Evolutionary conservation across 2,329 filamentous ascomycete genomes (phyloP), one percentile per base, ranked within the genome.

Genomic region (Claviceps cyperi): DNA sequence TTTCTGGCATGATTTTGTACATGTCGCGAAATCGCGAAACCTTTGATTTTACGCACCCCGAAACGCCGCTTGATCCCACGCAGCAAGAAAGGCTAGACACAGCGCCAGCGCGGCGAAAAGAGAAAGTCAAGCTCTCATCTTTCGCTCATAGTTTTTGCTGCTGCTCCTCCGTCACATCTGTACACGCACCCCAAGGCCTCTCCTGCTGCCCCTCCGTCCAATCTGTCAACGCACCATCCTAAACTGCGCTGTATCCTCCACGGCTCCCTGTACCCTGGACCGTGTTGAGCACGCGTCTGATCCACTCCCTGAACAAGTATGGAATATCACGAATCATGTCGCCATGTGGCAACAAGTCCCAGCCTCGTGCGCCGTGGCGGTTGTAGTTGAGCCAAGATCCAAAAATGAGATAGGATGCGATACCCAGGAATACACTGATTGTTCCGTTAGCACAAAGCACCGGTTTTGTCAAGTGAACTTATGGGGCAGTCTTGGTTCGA

Each of bases 321-420:
- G 92, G 92, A 19, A 96, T 70, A 62, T 98, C 92, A 55, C 91
- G 83, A 58, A 97, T 84, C 0, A 86, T 85, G 66, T 98, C 92
- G 56, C 86, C 86, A 64, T 97, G 91, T 14, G 92, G 92, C 17
- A 97, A 74, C 17, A 96, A 76, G 61, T 97, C 92, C 90, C 90
- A 97, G 51, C 92, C 92, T 43, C 91, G 78, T 48, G 91, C 90
- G 46, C 91, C 91, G 67, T 95, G 95, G 54, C 90, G 86, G 71
- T 89, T 96, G 76, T 97, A 97, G 73, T 97, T 97, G 65, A 97
- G 81, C 92, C 92, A 98, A 19, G 90, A 94, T 56, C 91, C 90
- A 62, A 97, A 97, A 65, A 97, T 95, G 56, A 98, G 82, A 69
- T 97, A 98, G 22, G 90, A 72, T 2, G 92, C 88, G 40, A 81